A percentile compares a stretch with the other conserved stretches of the same genome.
Evolutionary conservation across 1,284 basidiomycete genomes (phyloP).

Genomic region (Pterulicium gracile): DNA sequence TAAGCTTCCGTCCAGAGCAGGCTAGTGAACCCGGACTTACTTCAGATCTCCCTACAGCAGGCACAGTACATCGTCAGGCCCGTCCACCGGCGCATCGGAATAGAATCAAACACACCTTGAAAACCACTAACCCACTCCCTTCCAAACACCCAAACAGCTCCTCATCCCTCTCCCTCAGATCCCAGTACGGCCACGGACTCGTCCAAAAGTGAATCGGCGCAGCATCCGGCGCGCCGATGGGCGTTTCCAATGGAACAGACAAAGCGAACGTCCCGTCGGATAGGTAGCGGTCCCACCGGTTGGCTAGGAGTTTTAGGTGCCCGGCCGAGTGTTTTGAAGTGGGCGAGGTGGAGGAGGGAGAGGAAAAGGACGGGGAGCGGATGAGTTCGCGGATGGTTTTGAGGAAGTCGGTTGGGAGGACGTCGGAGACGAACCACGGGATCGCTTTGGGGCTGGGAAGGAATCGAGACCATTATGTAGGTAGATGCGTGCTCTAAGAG

Average conservation of each 20-base stretch:
- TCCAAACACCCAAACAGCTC: conserved; percentile 49
- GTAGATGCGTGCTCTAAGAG: conserved; percentile 7
- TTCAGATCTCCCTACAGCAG: conserved; percentile 87
- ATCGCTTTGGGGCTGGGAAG: conserved; percentile 68
- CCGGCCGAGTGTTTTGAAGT: too few species aligned
- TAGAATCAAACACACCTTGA: conserved; percentile 53
- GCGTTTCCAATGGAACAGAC: conserved; percentile 55
- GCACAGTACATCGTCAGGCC: too few species aligned
- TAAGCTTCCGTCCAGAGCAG: not conserved
- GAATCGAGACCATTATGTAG: too few species aligned
- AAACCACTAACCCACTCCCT: conserved; percentile 74
- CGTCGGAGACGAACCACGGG: conserved; percentile 92
- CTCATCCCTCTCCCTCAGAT: conserved; percentile 55
- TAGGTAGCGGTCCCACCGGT: conserved; percentile 69
- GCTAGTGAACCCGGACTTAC: conserved; percentile 31
- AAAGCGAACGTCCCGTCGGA: conserved; percentile 64
- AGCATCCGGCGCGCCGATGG: conserved; percentile 38
- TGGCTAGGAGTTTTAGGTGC: conserved; percentile 51
- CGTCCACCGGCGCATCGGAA: conserved; percentile 1
- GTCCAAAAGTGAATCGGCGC: conserved; percentile 67
- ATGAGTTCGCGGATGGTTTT: conserved; percentile 39
- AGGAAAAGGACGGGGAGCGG: conserved; percentile 49
- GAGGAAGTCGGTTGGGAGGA: conserved; percentile 71
- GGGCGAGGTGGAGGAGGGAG: conserved; percentile 13
- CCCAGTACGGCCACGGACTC: conserved; percentile 72